Conservation (phyloP, 805 yeast genomes). For the Spathaspora arborariae region DNA sequence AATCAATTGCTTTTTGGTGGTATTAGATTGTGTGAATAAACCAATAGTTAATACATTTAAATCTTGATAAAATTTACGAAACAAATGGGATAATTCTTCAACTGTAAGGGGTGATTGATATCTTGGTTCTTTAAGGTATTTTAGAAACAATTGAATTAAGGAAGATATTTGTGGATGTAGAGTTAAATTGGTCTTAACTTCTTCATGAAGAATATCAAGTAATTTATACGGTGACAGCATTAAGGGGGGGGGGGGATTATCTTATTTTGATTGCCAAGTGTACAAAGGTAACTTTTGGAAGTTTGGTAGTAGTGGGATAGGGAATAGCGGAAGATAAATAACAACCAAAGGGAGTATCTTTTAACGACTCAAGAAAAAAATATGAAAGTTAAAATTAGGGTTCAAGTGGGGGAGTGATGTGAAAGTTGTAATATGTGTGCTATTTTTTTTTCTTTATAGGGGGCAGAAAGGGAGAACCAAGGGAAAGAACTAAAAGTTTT, state of each 20-base stretch:
- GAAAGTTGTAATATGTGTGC: neutral
- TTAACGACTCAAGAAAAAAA: no score
- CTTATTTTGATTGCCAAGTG: no score
- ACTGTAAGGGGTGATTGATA: constrained; percentile 39
- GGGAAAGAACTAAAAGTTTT: neutral
- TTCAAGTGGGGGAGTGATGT: neutral
- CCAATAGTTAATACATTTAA: constrained; percentile 30
- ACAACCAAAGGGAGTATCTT: no score
- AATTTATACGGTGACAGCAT: constrained; percentile 11
- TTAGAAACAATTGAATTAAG: constrained; percentile 25
- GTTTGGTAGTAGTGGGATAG: no score
- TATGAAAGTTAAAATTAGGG: neutral
- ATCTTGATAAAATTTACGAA: constrained; percentile 35
- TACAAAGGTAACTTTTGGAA: no score
- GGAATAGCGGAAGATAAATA: no score
- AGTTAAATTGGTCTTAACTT: constrained; percentile 16
- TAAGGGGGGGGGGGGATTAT: neutral
- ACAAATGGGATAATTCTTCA: constrained; percentile 29
- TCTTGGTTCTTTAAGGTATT: constrained; percentile 40
- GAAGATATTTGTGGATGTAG: constrained; percentile 26
- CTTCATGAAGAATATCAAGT: constrained; percentile 17
- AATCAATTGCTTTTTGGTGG: constrained; percentile 36
- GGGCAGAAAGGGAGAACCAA: neutral
- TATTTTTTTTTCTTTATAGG: neutral
- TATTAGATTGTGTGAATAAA: constrained; percentile 35